Evolutionary conservation across 768 basidiomycete genomes (phyloP).

Genomic region (Kwoniella pini): DNA sequence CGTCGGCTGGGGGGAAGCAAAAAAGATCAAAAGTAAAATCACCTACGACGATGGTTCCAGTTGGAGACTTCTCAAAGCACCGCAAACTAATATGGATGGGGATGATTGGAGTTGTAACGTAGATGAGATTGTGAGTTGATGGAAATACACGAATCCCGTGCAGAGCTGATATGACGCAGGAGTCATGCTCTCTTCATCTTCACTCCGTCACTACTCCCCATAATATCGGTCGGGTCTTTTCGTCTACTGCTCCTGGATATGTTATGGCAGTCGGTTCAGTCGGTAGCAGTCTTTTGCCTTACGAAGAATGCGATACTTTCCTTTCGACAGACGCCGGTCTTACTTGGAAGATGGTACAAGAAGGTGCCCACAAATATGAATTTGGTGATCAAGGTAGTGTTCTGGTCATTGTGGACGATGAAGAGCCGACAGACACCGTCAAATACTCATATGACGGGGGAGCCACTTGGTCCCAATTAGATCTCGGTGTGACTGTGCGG

Average conservation of each 20-base stretch:
- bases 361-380: constrained; percentile 87
- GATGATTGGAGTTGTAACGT: constrained; percentile 66
- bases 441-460: constrained; percentile 83
- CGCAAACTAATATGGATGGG: constrained; percentile 64
- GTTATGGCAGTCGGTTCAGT: constrained; percentile 96
- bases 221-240: constrained; percentile 92
- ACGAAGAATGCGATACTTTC: constrained; percentile 90
- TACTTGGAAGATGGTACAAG: constrained; percentile 75
- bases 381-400: constrained; percentile 90
- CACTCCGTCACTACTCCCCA: constrained; percentile 90
- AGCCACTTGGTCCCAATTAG: constrained; percentile 73
- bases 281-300: constrained; percentile 67
- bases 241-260: constrained; percentile 88
- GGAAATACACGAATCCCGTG: too few species aligned
- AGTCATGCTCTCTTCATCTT: constrained; percentile 77
- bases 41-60: constrained; percentile 89
- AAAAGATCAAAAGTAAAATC: constrained; percentile 73
- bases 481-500: constrained; percentile 70
- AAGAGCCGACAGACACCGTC: constrained; percentile 68
- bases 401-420: constrained; percentile 77
- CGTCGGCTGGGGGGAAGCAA: constrained; percentile 67
- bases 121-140: constrained; percentile 54
- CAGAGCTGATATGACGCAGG: constrained; percentile 40
- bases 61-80: constrained; percentile 72
- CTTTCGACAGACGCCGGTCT: constrained; percentile 85